These are phyloP conservation scores for Vachellia pachyceras DNA, from an alignment of 306 rosid genomes.

Conservation along the genomic window DNA sequence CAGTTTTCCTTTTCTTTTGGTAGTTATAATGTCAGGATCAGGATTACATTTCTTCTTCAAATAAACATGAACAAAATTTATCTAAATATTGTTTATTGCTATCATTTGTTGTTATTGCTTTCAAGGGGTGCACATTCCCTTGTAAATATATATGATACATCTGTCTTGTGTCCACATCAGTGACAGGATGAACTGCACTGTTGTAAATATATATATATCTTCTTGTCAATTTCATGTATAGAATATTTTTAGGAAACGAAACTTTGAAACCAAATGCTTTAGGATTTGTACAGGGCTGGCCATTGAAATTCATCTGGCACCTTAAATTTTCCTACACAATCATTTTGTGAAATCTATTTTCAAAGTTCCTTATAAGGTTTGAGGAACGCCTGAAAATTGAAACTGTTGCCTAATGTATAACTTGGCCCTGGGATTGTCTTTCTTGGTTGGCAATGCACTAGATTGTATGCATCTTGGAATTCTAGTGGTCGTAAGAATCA, in stretches of 20 bases:
- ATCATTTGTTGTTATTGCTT: constrained; percentile 5
- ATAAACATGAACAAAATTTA: constrained; percentile 1
- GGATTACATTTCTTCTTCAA: not conserved
- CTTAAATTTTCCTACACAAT: constrained; percentile 5
- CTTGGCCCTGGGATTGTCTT: not conserved
- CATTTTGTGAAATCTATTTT: not conserved
- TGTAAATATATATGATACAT: not conserved
- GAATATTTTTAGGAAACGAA: constrained; percentile 4
- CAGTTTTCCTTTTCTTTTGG: not conserved
- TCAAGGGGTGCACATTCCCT: not conserved
- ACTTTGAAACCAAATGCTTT: not conserved
- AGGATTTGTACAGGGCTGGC: not conserved
- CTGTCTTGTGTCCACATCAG: not conserved
- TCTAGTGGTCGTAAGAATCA: constrained; percentile 12
- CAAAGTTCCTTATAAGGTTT: constrained; percentile 1
- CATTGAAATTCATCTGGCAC: not conserved
- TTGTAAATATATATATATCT: not conserved
- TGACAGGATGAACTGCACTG: not conserved
- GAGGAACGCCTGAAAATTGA: not conserved
- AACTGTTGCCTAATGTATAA: not conserved
- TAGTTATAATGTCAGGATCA: not conserved
- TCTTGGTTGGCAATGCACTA: not conserved
- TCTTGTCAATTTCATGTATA: not conserved
- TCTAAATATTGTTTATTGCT: not conserved
- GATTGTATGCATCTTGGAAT: constrained; percentile 10